Percentiles rank a stretch among this genome's conserved stretches.
phyloP scores from a whole-genome alignment of 2,329 filamentous ascomycete genomes.

The Calonectria leucothoes region DNA sequence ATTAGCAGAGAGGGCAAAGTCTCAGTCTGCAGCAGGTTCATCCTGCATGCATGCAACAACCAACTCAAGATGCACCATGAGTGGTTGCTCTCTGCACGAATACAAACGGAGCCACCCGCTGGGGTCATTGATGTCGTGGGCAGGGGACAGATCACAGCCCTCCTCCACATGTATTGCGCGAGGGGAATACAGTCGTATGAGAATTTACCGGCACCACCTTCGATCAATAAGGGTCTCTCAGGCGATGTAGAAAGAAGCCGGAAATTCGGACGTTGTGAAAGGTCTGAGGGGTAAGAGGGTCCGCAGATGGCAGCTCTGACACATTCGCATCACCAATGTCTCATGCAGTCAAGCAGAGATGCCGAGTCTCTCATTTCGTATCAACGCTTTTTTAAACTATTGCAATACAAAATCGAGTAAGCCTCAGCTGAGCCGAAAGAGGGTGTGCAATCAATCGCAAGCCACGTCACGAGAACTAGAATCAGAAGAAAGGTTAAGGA shows the following conservation, averaged over 20 bases:
- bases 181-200: slow-evolving; percentile 32
- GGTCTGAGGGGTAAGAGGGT: neutral
- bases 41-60: neutral
- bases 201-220: slow-evolving; percentile 6
- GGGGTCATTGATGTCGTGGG: neutral
- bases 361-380: neutral
- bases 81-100: neutral
- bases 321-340: neutral
- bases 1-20: neutral
- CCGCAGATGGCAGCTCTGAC: neutral
- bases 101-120: slow-evolving; percentile 16
- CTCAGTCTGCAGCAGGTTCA: neutral
- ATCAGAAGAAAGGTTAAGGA: neutral
- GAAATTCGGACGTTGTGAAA: neutral
- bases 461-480: neutral
- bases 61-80: neutral
- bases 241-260: neutral
- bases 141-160: neutral
- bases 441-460: neutral
- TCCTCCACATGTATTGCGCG: neutral
- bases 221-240: neutral
- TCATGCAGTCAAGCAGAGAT: neutral
- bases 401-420: neutral
- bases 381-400: neutral
- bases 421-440: neutral